Evolutionary conservation across 345 rosid species (phyloP), one percentile per base, ranked within the genome.

Genomic region (Pugionium dolabratum): DNA sequence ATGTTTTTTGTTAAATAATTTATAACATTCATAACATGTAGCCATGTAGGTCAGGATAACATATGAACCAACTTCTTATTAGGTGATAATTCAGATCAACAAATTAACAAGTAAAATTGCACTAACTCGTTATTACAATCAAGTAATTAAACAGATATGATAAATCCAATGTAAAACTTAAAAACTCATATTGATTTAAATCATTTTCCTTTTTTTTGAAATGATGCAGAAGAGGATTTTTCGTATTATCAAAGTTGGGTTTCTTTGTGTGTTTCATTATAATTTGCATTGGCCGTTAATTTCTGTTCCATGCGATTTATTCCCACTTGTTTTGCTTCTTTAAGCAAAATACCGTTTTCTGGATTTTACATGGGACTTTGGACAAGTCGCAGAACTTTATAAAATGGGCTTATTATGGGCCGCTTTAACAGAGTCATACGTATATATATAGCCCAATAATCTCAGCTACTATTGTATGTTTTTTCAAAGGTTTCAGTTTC

Each of bases 181-280:
- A 18, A 18, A 18, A 18, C 0, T 18, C 18, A 18, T 18, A 18
- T 18, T 7, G 42, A 7, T 7, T 39, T 39, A 39, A 39, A 39
- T 7, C n/a, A 10, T 41, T 31, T 0, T 7, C 3, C 59, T 48
- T 6, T 42, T 11, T 71, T 47, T 30, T 5, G n/a, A 62, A 54
- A 31, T 72, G 64, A 55, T 54, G 30, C 69, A 27, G 33, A 70
- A 27, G 33, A 70, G 30, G 53, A 27, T 55, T 11, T 57, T 6
- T 71, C 46, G 33, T 32, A 3, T 18, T 9, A 8, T 9, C 5
- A 49, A 64, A 54, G 5, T 41, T 10, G 70, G 35, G 45, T 64
- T 56, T 64, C 76, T 72, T 72, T 72, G 47, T 30, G 65, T 72
- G 74, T 2, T 56, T 36, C 58, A 26, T 55, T 39, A 7, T 32